Evolutionary conservation across 208 protist species (phyloP).

Genomic region (Leishmania turanica): DNA sequence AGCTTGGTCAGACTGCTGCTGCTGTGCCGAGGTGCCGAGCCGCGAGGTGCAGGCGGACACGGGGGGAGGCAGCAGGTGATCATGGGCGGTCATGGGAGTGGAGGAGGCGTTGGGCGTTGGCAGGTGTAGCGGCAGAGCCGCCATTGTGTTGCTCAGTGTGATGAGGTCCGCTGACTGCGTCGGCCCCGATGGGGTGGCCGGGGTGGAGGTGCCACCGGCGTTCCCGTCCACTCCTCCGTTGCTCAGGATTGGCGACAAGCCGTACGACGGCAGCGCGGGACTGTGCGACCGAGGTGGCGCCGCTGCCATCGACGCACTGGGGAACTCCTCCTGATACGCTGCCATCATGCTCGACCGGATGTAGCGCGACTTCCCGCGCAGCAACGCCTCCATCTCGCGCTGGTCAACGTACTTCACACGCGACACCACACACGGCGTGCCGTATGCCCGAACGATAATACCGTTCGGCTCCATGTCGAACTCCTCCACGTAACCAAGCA

Average conservation of each 20-base stretch:
- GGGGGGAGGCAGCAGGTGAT: constrained; percentile 22
- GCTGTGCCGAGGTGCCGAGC: constrained; percentile 9
- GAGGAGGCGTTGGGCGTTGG: neutral
- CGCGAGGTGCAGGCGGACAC: neutral
- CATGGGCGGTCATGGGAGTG: neutral
- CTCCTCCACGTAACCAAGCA: constrained; percentile 88
- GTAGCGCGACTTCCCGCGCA: constrained; percentile 22
- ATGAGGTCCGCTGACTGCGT: neutral
- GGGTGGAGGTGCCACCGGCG: neutral
- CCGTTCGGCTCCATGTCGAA: constrained; percentile 91
- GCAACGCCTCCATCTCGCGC: constrained; percentile 26
- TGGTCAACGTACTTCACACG: constrained; percentile 66
- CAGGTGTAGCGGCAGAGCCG: neutral
- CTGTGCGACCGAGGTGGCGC: neutral
- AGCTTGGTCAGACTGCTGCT: constrained; percentile 4
- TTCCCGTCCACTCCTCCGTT: neutral
- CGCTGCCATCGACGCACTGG: neutral
- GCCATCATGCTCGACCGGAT: constrained; percentile 17
- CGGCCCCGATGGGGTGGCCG: neutral
- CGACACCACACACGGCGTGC: constrained; percentile 89
- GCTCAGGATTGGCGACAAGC: neutral
- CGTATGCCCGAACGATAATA: constrained; percentile 91
- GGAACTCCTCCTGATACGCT: constrained; percentile 10
- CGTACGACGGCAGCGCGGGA: neutral
- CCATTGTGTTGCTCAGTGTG: constrained; percentile 3